Percentiles rank a stretch among this genome's conserved stretches.
Conservation (phyloP, 805 yeast genomes). For the Starmerella geochares region DNA sequence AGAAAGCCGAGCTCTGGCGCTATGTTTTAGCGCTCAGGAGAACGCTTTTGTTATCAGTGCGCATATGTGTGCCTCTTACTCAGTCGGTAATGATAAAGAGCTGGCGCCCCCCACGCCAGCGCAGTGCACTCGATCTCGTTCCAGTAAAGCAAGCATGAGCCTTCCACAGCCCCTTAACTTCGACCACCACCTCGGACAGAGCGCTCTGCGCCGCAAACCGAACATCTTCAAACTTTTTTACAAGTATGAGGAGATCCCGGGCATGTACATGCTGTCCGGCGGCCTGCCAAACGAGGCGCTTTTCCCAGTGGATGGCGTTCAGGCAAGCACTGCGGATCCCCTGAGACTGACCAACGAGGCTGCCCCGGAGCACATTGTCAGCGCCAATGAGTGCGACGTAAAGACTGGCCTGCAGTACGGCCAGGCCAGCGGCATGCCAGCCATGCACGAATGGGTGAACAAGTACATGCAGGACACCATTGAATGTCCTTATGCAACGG, state of each 20-base stretch:
- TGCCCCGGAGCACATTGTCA: slow-evolving; percentile 7
- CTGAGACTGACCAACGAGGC: slow-evolving; percentile 3
- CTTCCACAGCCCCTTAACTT: slow-evolving; percentile 18
- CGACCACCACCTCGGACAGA: slow-evolving; percentile 23
- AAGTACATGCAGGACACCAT: slow-evolving; percentile 40
- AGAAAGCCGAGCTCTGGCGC: slow-evolving; percentile 5
- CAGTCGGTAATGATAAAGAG: neutral
- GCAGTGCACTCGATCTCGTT: neutral
- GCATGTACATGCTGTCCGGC: slow-evolving; percentile 24
- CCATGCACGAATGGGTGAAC: slow-evolving; percentile 53
- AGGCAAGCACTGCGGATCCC: slow-evolving; percentile 15
- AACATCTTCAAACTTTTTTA: slow-evolving; percentile 26
- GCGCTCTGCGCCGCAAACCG: slow-evolving; percentile 24
- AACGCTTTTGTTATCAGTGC: slow-evolving; percentile 4
- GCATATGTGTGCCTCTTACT: slow-evolving; percentile 3
- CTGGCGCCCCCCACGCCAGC: neutral
- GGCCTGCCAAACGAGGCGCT: slow-evolving; percentile 26
- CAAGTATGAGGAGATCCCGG: slow-evolving; percentile 25
- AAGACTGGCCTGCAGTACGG: slow-evolving; percentile 86
- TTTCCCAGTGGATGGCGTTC: slow-evolving; percentile 23
- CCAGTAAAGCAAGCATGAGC: neutral
- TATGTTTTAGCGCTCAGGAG: slow-evolving; percentile 4
- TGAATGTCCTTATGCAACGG: slow-evolving; percentile 24
- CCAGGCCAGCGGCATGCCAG: slow-evolving; percentile 68
- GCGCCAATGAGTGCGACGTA: slow-evolving; percentile 31